phyloP scores from a whole-genome alignment of 2,329 filamentous ascomycete genomes.

The Fusarium humuli region DNA sequence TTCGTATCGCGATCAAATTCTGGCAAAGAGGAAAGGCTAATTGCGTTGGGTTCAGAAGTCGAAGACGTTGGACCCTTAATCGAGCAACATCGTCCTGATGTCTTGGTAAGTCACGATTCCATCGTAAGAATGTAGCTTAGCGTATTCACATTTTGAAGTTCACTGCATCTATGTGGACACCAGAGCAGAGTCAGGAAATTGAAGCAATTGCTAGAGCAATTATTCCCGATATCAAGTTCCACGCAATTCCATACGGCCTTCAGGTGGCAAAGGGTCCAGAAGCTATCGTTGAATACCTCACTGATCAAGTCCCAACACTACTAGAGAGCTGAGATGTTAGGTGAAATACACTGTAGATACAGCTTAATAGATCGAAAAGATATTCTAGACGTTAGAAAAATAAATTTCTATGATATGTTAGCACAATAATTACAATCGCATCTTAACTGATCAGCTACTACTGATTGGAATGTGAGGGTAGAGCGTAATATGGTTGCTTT shows the following conservation, averaged over 20 bases:
- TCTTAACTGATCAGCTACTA: not conserved
- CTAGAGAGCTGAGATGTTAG: not conserved
- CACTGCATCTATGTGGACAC: slow-evolving; percentile 66
- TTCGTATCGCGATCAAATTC: no score
- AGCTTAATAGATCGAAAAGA: not conserved
- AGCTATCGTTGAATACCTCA: slow-evolving; percentile 64
- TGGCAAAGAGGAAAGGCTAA: not conserved
- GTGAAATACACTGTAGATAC: not conserved
- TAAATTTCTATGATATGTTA: not conserved
- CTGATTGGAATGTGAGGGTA: not conserved
- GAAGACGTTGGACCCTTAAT: not conserved
- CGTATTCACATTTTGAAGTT: slow-evolving; percentile 56
- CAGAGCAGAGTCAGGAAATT: slow-evolving; percentile 60
- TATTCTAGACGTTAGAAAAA: not conserved
- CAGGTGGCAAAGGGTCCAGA: slow-evolving; percentile 65
- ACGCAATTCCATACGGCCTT: slow-evolving; percentile 65
- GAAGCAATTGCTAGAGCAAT: slow-evolving; percentile 56
- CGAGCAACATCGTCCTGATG: not conserved
- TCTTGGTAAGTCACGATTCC: not conserved
- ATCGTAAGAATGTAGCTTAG: not conserved
- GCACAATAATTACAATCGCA: not conserved
- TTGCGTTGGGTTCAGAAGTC: not conserved
- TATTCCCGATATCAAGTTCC: slow-evolving; percentile 60
- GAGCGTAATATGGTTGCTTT: not conserved
- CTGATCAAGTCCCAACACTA: slow-evolving; percentile 53